Base-by-base conservation (phyloP, 2,329 filamentous ascomycete genomes). In the Botrytis hyacinthi region DNA sequence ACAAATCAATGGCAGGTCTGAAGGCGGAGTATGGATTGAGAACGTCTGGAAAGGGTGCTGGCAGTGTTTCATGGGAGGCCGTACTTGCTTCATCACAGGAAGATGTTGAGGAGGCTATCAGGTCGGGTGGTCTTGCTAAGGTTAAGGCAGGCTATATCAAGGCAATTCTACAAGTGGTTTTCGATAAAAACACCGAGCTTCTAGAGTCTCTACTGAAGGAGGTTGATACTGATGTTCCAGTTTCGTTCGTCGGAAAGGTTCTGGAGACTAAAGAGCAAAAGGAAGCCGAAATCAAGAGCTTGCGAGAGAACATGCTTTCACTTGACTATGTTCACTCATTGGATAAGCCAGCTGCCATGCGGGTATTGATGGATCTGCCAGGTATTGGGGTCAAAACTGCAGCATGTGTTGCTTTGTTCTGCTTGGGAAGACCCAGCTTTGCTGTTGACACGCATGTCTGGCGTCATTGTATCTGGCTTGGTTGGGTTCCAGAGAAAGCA, bases 121-220 rank as follows among this genome's bases (percentile, higher is more conserved):
- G 89, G 77, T 82, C 84, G 12, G 93, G 92, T 16, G 94, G 94
- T 0, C 84, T 95, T 3, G 91, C 89, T 3, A 86, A 88, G n/a
- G 85, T 86, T 26, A 96, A 95, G 82, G 90, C 89, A 74, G 90
- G 87, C 70, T 86, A 91, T 76, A 93, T 97, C 79, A 94, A 95
- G 80, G 82, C 83, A 26, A 93, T 93, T 51, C 84, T 97, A 14
- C 88, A 93, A 70, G 89, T 90, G 81, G 91, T 94, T 0, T 89
- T 92, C 78, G 84, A 89, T 62, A 90, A 93, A 77, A 93, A 93
- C n/a, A 37, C 66, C 77, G 82, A 83, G n/a, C 86, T 88, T 18
- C 85, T 84, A 32, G 82, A 86, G 32, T 85, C 85, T 0, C 84
- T 90, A 35, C 66, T 84, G 1, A 79, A 82, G 46, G 85, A 85